phyloP scores from a whole-genome alignment of 495 filamentous ascomycete species.

The Penicillium bialowiezense region DNA sequence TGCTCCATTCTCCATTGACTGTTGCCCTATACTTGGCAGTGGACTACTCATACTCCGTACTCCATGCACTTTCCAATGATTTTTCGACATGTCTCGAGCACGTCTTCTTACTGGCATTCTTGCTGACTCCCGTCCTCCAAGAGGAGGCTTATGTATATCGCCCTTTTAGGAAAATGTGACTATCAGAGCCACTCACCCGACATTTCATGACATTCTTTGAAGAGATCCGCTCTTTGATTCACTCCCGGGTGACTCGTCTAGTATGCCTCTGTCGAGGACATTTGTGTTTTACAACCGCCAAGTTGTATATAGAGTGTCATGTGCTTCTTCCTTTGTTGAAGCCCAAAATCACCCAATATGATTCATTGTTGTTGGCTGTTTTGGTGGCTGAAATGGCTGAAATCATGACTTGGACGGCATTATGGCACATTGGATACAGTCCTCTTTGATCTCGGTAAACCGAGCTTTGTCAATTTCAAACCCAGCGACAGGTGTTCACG shows the following conservation, averaged over 20 bases:
- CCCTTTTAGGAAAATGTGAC: background rate
- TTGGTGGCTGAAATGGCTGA: background rate
- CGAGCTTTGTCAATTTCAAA: background rate
- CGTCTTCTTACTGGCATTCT: background rate
- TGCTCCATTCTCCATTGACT: background rate
- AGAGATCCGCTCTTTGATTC: no score
- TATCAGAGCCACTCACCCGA: background rate
- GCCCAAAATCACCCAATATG: no score
- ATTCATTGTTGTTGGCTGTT: background rate
- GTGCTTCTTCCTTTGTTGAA: no score
- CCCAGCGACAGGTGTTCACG: background rate
- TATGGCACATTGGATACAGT: no score
- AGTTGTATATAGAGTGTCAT: no score
- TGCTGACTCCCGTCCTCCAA: background rate
- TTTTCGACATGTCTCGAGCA: background rate
- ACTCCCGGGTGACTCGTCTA: no score
- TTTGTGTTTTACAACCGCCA: no score
- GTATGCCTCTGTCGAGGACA: no score
- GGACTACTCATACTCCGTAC: no score
- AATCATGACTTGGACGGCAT: background rate
- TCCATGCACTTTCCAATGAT: background rate
- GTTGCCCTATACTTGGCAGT: constrained; percentile 7
- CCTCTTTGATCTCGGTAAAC: background rate
- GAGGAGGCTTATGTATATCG: background rate
- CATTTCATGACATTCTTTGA: background rate